A percentile compares a stretch with the other conserved stretches of the same genome.
These are phyloP conservation scores for Chaetothyriales sp. DNA, from an alignment of 2,329 filamentous ascomycete species.

Conservation along the genomic window DNA sequence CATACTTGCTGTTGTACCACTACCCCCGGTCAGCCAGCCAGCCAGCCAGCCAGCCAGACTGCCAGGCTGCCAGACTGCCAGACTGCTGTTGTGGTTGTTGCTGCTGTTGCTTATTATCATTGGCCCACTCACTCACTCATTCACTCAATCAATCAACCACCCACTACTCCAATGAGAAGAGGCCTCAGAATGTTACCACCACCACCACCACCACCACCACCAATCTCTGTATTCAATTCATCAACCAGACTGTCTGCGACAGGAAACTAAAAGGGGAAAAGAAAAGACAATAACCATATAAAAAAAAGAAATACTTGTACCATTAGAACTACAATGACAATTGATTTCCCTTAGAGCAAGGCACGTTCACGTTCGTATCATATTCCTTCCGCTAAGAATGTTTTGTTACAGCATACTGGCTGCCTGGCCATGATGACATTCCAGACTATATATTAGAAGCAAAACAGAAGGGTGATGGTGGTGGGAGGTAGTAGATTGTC, in stretches of 20 bases:
- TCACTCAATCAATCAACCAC: not conserved
- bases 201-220: no score
- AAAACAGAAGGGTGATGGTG: no score
- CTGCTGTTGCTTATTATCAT: not conserved
- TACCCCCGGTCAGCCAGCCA: not conserved
- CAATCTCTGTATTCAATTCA: not conserved
- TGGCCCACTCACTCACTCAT: not conserved
- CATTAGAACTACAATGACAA: not conserved
- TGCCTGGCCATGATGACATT: no score
- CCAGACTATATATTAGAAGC: not conserved
- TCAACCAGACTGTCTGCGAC: not conserved
- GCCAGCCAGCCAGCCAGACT: no score
- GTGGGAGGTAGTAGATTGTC: not conserved
- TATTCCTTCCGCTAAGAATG: not conserved
- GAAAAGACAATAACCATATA: not conserved
- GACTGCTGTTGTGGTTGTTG: not conserved
- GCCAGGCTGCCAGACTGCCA: no score
- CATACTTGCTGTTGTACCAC: not conserved
- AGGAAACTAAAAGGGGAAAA: not conserved
- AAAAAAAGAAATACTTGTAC: not conserved
- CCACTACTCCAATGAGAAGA: not conserved
- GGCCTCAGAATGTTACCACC: not conserved
- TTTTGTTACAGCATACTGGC: not conserved
- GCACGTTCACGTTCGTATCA: not conserved
- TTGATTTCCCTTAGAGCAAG: not conserved